Conservation (phyloP, 345 rosid genomes). For the Eucalyptus tenuipes region DNA sequence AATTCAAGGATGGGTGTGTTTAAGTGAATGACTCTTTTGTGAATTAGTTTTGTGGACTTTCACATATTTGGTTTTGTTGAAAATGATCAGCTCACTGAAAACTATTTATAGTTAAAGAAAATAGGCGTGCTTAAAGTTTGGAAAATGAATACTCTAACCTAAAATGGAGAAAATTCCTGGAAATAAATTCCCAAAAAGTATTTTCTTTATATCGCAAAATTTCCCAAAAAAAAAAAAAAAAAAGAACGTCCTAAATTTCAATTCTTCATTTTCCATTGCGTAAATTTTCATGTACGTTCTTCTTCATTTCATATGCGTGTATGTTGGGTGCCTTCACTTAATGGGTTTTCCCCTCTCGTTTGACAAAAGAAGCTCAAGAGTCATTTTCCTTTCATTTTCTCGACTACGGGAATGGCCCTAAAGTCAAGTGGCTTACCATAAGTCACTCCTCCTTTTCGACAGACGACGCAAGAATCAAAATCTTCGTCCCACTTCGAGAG, state of each 20-base stretch:
- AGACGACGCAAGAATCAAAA: neutral
- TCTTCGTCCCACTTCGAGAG: neutral
- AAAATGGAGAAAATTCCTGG: too few relatives aligned
- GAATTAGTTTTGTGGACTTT: too few relatives aligned
- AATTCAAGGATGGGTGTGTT: neutral
- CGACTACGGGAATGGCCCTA: neutral
- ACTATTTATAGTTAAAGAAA: too few relatives aligned
- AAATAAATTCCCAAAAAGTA: too few relatives aligned
- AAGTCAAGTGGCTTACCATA: neutral
- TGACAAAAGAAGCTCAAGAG: neutral
- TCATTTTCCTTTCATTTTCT: neutral
- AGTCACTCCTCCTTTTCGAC: neutral
- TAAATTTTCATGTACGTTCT: neutral
- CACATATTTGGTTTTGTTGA: neutral
- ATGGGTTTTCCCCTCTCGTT: neutral
- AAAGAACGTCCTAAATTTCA: neutral
- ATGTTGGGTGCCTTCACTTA: neutral
- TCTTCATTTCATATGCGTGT: neutral
- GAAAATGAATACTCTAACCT: too few relatives aligned
- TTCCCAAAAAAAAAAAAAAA: too few relatives aligned
- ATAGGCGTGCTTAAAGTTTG: too few relatives aligned
- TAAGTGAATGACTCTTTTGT: neutral
- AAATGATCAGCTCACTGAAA: rapidly evolving
- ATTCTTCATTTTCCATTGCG: neutral
- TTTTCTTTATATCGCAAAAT: neutral